Evolutionary conservation across 805 yeast species (phyloP).

Genomic region (Starmerella lactis-condensi): DNA sequence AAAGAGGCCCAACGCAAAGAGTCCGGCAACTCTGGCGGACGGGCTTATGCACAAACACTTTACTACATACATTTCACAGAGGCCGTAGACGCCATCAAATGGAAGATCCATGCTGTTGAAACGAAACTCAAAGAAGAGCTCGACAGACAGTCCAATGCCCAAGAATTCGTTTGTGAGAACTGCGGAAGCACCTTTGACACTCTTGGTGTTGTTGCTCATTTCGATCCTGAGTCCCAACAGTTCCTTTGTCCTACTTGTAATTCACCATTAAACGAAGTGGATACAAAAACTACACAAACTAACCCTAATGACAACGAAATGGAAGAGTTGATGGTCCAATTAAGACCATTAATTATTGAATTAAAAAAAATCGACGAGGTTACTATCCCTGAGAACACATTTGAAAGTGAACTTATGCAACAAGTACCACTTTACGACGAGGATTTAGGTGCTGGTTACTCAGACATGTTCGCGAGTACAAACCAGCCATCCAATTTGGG

Average conservation of each 20-base stretch:
- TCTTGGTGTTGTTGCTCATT: constrained; percentile 66
- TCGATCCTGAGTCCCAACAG: constrained; percentile 61
- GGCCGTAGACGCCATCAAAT: constrained; percentile 86
- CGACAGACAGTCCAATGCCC: constrained; percentile 71
- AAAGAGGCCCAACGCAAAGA: constrained; percentile 25
- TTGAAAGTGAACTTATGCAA: constrained; percentile 63
- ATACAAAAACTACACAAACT: constrained; percentile 1
- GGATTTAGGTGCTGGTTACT: constrained; percentile 7
- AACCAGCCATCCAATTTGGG: constrained; percentile 1
- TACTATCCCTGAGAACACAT: constrained; percentile 68
- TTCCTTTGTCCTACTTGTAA: constrained; percentile 78
- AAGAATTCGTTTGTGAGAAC: constrained; percentile 79
- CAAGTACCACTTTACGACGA: constrained; percentile 40
- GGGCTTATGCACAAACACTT: constrained; percentile 59
- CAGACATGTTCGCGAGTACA: constrained; percentile 11
- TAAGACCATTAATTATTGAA: constrained; percentile 70
- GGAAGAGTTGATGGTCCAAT: constrained; percentile 69
- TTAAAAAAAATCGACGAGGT: constrained; percentile 68
- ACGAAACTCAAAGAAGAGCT: constrained; percentile 62
- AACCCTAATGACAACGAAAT: constrained; percentile 34
- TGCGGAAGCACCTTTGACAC: constrained; percentile 70
- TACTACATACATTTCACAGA: constrained; percentile 79
- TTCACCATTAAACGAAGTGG: constrained; percentile 57
- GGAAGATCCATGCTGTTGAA: constrained; percentile 85
- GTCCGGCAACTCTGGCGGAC: constrained; percentile 38